phyloP scores from a whole-genome alignment of 768 basidiomycete species.

The Suillus fuscotomentosus region DNA sequence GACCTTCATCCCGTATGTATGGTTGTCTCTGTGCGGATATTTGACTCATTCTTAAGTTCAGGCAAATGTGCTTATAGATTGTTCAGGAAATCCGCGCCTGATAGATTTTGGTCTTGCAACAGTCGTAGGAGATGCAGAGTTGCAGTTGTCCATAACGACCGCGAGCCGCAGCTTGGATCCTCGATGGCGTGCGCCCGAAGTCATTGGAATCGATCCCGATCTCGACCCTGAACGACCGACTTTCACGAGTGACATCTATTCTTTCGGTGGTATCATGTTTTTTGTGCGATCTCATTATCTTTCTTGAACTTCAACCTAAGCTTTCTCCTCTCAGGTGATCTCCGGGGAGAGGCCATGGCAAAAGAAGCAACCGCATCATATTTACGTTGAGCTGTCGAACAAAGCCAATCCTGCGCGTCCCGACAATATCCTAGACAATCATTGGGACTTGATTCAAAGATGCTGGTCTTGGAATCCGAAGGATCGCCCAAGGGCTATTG shows the following conservation, averaged over 20 bases:
- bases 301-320: neutral
- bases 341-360: too few relatives aligned
- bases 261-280: too few relatives aligned
- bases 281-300: neutral
- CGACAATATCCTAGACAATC: too few relatives aligned
- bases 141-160: neutral
- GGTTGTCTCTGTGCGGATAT: neutral
- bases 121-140: neutral
- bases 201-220: neutral
- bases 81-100: neutral
- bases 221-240: too few relatives aligned
- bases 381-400: too few relatives aligned
- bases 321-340: neutral
- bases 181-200: neutral
- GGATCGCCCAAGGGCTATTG: too few relatives aligned
- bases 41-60: neutral
- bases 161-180: neutral
- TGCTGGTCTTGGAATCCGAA: too few relatives aligned
- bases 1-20: neutral
- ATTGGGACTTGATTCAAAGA: too few relatives aligned
- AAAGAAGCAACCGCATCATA: too few relatives aligned
- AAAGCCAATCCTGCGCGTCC: too few relatives aligned
- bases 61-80: neutral
- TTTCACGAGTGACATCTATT: too few relatives aligned
- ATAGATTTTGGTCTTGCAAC: slow-evolving; percentile 1